A percentile compares a stretch with the other conserved stretches of the same genome.
These are phyloP conservation scores for Microdochium bolleyi DNA, from an alignment of 2,329 filamentous ascomycete genomes.

Conservation along the genomic window DNA sequence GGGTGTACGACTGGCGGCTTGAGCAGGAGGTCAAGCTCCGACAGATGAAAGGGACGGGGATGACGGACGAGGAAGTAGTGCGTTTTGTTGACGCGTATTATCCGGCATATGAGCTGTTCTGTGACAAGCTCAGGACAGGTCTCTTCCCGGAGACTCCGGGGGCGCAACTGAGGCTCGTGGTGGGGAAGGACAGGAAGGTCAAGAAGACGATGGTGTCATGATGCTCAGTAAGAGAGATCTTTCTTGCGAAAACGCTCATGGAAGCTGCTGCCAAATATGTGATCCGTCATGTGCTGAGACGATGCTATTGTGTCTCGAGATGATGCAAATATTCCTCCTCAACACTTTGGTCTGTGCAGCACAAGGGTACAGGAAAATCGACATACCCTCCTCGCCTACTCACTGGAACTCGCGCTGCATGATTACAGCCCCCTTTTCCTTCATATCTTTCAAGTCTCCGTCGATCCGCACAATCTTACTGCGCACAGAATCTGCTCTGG, in stretches of 20 bases:
- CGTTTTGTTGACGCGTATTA: conserved; percentile 66
- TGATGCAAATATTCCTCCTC: too few species aligned
- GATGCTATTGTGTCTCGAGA: too few species aligned
- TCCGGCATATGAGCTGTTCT: conserved; percentile 65
- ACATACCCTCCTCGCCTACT: conserved; percentile 27
- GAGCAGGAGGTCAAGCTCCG: conserved; percentile 72
- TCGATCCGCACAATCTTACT: conserved; percentile 45
- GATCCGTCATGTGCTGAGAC: too few species aligned
- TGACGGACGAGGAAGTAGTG: conserved; percentile 74
- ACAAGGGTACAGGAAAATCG: conserved; percentile 6
- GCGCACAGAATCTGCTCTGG: conserved; percentile 45
- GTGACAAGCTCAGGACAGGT: conserved; percentile 48
- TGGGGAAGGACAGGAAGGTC: conserved; percentile 52
- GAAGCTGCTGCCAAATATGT: too few species aligned
- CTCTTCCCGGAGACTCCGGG: conserved; percentile 41
- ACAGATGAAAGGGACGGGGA: conserved; percentile 60
- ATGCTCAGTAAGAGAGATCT: background rate
- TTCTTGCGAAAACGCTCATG: too few species aligned
- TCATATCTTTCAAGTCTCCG: conserved; percentile 45
- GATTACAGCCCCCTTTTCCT: conserved; percentile 41
- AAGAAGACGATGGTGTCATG: conserved; percentile 45
- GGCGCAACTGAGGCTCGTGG: conserved; percentile 53
- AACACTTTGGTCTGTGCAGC: background rate
- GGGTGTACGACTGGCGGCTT: conserved; percentile 77
- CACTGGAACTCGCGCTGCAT: conserved; percentile 34